These are phyloP conservation scores for Xylariaceae sp. DNA, from an alignment of 2,329 filamentous ascomycete genomes.

Conservation along the genomic window DNA sequence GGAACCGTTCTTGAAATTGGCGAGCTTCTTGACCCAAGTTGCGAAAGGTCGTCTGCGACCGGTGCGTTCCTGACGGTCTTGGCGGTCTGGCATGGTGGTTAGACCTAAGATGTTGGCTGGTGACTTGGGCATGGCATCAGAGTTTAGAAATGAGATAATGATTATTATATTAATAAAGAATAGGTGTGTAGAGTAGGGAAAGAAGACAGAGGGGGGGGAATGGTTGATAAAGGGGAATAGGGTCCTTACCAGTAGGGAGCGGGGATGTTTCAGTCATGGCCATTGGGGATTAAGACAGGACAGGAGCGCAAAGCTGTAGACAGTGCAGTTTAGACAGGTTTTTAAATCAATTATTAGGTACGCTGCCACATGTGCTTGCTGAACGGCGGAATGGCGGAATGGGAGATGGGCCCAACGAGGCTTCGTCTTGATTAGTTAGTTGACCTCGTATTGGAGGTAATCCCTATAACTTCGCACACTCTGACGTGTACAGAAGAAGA, in stretches of 20 bases:
- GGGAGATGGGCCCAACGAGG: background rate
- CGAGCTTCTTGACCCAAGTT: conserved; percentile 91
- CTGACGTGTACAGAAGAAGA: conserved; percentile 3
- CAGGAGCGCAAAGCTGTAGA: background rate
- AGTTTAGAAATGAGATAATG: background rate
- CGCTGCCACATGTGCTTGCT: no score
- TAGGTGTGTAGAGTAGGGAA: background rate
- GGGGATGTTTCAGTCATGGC: conserved; percentile 35
- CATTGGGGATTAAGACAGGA: conserved; percentile 20
- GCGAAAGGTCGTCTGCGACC: conserved; percentile 84
- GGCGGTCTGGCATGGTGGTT: conserved; percentile 58
- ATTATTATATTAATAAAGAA: background rate
- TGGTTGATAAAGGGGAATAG: conserved; percentile 3
- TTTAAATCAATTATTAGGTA: no score
- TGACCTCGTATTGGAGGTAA: no score
- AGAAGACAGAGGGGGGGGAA: background rate
- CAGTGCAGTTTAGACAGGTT: no score
- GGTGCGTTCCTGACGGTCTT: conserved; percentile 51
- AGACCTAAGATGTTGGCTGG: conserved; percentile 13
- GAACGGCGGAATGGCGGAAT: no score
- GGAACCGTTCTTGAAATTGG: conserved; percentile 75
- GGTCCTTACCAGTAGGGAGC: conserved; percentile 29
- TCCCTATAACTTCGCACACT: no score
- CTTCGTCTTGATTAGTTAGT: no score
- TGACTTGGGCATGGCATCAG: conserved; percentile 1